Evolutionary conservation across 2,329 filamentous ascomycete species (phyloP), one percentile per base, ranked within the genome.

Genomic region (Fusarium newnesense): DNA sequence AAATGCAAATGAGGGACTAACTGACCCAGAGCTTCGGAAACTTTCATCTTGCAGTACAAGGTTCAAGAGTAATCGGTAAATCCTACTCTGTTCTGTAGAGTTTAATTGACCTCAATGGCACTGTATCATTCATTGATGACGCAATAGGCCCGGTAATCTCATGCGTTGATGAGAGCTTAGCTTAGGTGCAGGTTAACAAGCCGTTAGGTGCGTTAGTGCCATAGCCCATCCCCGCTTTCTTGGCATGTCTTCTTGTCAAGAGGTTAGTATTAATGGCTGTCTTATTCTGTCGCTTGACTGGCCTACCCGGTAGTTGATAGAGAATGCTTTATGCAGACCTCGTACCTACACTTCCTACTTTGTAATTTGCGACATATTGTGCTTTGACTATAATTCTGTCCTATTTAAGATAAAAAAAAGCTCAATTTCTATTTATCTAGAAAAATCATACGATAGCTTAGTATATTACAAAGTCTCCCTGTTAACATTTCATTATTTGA

Each of bases 251-350:
- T 12, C n/a, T 4, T 9, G 32, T 37, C 18, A 53, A 15, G 7
- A 1, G 0, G 0, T 5, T 5, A 26, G n/a, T 3, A 6, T 6
- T 1, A 5, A 1, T 8, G n/a, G n/a, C n/a, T n/a, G n/a, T n/a
- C 18, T 53, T 28, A 21, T 28, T 53, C 12, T 37, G 3, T 37
- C 49, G 0, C 0, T 3, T 4, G 0, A 0, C 0, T 10, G 8
- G 2, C 5, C 30, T 52, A 52, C 16, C 49, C 49, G 30, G 16
- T 5, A 52, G 18, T 5, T 1, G 0, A 13, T 15, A 0, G 4
- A 7, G 1, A 13, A 24, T 24, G 34, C 11, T 26, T 15, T 19
- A 19, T 21, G 9, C 3, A 36, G 4, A 15, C 16, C 12, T 13
- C 9, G 15, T 26, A 18, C 8, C 11, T 24, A 4, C 15, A 9